phyloP scores from a whole-genome alignment of 345 rosid genomes.

The Durio zibethinus region DNA sequence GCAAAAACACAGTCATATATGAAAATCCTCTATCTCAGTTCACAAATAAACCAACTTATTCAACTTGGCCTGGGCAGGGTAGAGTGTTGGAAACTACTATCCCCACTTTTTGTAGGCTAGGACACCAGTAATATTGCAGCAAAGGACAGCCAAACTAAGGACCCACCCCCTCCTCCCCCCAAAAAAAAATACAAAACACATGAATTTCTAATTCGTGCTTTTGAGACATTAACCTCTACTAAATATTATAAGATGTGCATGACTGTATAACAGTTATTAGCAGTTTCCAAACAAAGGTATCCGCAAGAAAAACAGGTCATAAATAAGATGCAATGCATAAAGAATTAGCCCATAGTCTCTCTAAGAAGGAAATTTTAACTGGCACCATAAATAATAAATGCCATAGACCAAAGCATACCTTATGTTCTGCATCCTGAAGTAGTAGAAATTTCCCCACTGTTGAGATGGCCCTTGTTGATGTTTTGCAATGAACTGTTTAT shows the following conservation, averaged over 20 bases:
- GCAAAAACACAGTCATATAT: neutral
- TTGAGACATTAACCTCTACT: neutral
- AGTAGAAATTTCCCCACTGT: conserved; percentile 96
- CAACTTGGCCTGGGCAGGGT: neutral
- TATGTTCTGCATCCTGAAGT: conserved; percentile 90
- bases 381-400: neutral
- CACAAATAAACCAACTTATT: neutral
- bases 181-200: neutral
- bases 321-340: neutral
- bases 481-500: conserved; percentile 77
- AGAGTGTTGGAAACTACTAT: neutral
- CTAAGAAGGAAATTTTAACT: neutral
- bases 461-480: conserved; percentile 93
- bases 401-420: conserved; percentile 44
- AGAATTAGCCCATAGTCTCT: neutral
- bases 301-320: neutral
- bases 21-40: neutral
- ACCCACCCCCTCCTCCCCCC: neutral
- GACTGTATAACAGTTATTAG: neutral
- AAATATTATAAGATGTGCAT: neutral
- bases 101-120: neutral
- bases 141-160: neutral
- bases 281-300: neutral
- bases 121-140: neutral
- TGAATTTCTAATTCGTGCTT: neutral